Percentiles rank a stretch among this genome's conserved stretches.
Evolutionary conservation across 306 rosid genomes (phyloP).

Genomic region (Inga oerstediana): DNA sequence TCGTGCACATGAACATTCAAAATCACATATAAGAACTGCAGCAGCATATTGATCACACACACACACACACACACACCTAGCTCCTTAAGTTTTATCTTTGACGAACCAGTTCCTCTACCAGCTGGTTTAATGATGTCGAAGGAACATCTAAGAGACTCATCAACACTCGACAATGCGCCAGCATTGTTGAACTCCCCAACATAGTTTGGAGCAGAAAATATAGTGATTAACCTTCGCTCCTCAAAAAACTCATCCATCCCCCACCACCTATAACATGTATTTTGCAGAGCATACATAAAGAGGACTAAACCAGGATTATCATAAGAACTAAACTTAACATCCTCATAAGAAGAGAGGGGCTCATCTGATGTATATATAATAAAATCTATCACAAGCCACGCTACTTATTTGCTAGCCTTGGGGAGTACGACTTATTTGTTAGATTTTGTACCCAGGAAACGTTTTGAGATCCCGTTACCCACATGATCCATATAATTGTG

Average conservation of each 20-base stretch:
- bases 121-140: slow-evolving; percentile 72
- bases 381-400: neutral
- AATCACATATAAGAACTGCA: neutral
- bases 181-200: slow-evolving; percentile 79
- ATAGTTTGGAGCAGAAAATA: slow-evolving; percentile 89
- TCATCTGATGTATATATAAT: too few species aligned
- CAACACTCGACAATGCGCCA: slow-evolving; percentile 77
- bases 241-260: slow-evolving; percentile 86
- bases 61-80: slow-evolving; percentile 32
- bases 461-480: neutral
- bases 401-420: neutral
- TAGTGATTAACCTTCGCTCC: slow-evolving; percentile 69
- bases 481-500: slow-evolving; percentile 5
- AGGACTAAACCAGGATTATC: neutral
- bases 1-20: neutral
- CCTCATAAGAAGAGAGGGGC: too few species aligned
- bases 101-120: slow-evolving; percentile 50
- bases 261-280: slow-evolving; percentile 67
- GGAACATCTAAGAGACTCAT: slow-evolving; percentile 73
- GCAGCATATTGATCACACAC: neutral
- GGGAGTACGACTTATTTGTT: too few species aligned
- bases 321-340: too few species aligned
- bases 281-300: neutral
- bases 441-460: neutral
- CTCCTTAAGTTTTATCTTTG: slow-evolving; percentile 53